A percentile compares a stretch with the other conserved stretches of the same genome.
phyloP scores from a whole-genome alignment of 805 yeast species.

The Yarrowia yakushimensis region DNA sequence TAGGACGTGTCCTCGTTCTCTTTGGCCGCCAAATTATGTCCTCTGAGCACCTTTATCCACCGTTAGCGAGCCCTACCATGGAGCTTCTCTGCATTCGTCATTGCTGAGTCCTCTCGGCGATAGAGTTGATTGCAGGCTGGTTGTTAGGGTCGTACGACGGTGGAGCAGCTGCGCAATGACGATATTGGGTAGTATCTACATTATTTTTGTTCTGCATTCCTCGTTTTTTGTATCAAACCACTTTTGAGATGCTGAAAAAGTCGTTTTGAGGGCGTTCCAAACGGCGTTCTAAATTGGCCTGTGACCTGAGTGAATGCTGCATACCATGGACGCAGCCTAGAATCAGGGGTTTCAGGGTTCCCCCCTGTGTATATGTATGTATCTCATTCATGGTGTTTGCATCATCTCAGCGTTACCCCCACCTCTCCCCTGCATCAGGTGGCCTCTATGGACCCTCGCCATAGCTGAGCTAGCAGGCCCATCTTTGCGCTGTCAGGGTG shows the following conservation, averaged over 20 bases:
- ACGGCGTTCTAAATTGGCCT: background rate
- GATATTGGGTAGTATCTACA: no score
- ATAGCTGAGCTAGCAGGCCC: no score
- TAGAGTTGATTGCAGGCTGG: background rate
- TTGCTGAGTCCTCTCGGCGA: background rate
- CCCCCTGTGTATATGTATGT: background rate
- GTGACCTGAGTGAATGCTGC: no score
- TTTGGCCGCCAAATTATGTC: no score
- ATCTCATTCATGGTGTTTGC: background rate
- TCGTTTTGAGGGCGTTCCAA: background rate
- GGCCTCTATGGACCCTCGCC: background rate
- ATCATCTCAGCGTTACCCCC: background rate
- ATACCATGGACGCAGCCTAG: background rate
- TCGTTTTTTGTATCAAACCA: no score
- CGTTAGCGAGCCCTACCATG: background rate
- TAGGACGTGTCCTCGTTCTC: no score
- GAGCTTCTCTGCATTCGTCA: background rate
- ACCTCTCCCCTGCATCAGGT: constrained; percentile 13
- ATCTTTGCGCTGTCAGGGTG: background rate
- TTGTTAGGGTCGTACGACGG: background rate
- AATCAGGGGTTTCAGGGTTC: background rate
- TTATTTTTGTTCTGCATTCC: no score
- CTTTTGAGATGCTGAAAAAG: no score
- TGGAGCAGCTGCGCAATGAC: no score
- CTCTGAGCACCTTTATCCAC: no score